Evolutionary conservation across 768 basidiomycete species (phyloP).

Genomic region (Rossbeevera mucosa): DNA sequence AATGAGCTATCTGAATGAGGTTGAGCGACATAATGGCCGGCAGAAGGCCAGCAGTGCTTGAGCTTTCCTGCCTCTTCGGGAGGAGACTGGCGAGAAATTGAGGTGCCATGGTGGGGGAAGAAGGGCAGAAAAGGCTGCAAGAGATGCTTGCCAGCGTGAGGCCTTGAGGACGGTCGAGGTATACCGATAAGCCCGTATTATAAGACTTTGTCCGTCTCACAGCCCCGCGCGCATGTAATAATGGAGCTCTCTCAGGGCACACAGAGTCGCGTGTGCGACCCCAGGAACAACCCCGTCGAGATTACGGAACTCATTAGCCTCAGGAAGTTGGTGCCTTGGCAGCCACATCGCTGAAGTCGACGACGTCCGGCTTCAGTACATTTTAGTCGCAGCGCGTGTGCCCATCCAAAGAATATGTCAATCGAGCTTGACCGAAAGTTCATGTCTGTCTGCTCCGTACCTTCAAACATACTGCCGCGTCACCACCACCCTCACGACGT

Average conservation of each 20-base stretch:
- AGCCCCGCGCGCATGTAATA: constrained; percentile 7
- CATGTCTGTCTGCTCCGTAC: not conserved
- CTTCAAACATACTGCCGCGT: not conserved
- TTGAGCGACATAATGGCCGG: constrained; percentile 42
- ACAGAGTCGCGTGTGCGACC: constrained; percentile 3
- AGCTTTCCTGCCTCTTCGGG: constrained; percentile 42
- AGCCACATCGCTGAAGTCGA: not conserved
- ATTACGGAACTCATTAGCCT: constrained; percentile 16
- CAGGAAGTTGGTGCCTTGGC: not conserved
- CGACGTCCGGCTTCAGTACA: not conserved
- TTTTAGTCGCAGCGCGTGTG: not conserved
- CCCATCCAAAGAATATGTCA: not conserved
- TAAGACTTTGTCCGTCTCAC: constrained; percentile 1
- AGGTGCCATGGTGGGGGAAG: constrained; percentile 12
- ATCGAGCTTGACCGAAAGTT: not conserved
- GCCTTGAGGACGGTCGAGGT: not conserved
- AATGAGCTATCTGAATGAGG: constrained; percentile 53
- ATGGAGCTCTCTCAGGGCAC: constrained; percentile 4
- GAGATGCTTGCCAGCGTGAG: not conserved
- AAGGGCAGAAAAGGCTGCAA: not conserved
- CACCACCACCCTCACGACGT: not conserved
- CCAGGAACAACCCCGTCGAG: constrained; percentile 14
- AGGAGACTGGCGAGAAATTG: constrained; percentile 45
- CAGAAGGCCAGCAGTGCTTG: constrained; percentile 36
- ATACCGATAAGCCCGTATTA: constrained; percentile 4